Percentiles rank a stretch among this genome's conserved stretches.
Conservation (phyloP, 129 eudicot genomes). For the Flaveria sonorensis region DNA sequence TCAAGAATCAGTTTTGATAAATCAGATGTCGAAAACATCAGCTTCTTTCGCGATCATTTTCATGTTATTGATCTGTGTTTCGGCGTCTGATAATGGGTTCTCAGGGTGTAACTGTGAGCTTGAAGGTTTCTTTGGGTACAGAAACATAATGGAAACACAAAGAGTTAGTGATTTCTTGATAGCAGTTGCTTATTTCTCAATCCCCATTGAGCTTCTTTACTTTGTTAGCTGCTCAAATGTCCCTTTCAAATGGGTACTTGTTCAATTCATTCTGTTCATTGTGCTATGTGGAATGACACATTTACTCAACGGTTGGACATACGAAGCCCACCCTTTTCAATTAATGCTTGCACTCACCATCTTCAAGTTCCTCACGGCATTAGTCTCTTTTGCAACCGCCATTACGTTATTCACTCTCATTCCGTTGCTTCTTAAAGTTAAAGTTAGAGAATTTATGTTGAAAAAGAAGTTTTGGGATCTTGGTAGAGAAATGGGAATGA, state of each 20-base stretch:
- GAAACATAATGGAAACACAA: slow-evolving; percentile 60
- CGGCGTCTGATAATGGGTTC: slow-evolving; percentile 50
- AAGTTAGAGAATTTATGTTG: slow-evolving; percentile 78
- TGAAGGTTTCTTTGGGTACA: slow-evolving; percentile 69
- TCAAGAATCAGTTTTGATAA: slow-evolving; percentile 26
- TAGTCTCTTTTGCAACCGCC: slow-evolving; percentile 83
- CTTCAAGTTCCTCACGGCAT: slow-evolving; percentile 79
- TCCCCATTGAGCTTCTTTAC: slow-evolving; percentile 81
- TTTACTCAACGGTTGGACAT: slow-evolving; percentile 83
- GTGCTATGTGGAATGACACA: slow-evolving; percentile 94
- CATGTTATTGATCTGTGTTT: slow-evolving; percentile 36
- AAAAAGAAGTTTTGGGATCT: slow-evolving; percentile 75
- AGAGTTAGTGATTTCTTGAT: slow-evolving; percentile 79
- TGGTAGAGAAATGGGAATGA: slow-evolving; percentile 78
- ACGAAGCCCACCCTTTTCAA: slow-evolving; percentile 73
- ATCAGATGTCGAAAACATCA: slow-evolving; percentile 54
- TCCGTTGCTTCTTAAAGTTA: slow-evolving; percentile 74
- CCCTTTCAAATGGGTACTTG: slow-evolving; percentile 88
- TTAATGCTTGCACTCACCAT: slow-evolving; percentile 75
- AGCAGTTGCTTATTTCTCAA: slow-evolving; percentile 86
- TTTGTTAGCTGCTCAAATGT: slow-evolving; percentile 83
- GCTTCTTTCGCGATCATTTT: slow-evolving; percentile 34
- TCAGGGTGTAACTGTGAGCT: slow-evolving; percentile 61
- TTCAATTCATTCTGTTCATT: slow-evolving; percentile 77
- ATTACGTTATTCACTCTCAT: slow-evolving; percentile 70